Conservation (phyloP, 164 flowering plant species). For the Stephania japonica region DNA sequence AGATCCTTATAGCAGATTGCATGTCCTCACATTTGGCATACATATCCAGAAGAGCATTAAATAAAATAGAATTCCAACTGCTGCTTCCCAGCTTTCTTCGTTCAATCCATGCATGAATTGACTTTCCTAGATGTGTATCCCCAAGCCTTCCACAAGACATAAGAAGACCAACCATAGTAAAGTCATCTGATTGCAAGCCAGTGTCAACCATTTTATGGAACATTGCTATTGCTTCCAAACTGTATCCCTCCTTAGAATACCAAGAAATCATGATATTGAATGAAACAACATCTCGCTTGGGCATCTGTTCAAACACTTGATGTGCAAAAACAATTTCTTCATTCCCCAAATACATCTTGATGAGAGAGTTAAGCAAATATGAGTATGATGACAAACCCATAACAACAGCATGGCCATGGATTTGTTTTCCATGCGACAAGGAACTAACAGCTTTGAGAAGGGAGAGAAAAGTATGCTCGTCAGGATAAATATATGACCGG, state of each 20-base stretch:
- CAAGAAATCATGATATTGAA: slow-evolving; percentile 46
- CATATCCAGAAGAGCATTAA: slow-evolving; percentile 57
- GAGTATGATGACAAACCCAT: slow-evolving; percentile 19
- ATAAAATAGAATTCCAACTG: slow-evolving; percentile 29
- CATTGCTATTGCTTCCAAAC: slow-evolving; percentile 28
- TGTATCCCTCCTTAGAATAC: slow-evolving; percentile 29
- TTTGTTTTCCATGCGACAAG: slow-evolving; percentile 25
- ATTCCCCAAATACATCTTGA: slow-evolving; percentile 37
- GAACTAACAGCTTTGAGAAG: slow-evolving; percentile 24
- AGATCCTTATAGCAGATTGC: slow-evolving; percentile 30
- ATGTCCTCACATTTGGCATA: slow-evolving; percentile 42
- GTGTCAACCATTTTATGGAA: slow-evolving; percentile 29
- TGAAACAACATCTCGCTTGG: slow-evolving; percentile 28
- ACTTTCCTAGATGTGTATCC: slow-evolving; percentile 30
- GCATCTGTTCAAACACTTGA: slow-evolving; percentile 30
- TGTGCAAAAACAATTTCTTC: slow-evolving; percentile 26
- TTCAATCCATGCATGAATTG: slow-evolving; percentile 47
- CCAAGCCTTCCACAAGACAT: slow-evolving; percentile 31
- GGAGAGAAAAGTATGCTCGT: slow-evolving; percentile 21
- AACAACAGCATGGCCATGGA: slow-evolving; percentile 21
- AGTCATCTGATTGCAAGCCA: slow-evolving; percentile 40
- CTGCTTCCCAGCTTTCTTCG: slow-evolving; percentile 16
- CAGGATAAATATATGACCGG: slow-evolving; percentile 22
- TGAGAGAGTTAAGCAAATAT: slow-evolving; percentile 39
- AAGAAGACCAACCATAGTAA: slow-evolving; percentile 41